phyloP scores from a whole-genome alignment of 2,329 filamentous ascomycete species.

The Lizonia empirigonia region DNA sequence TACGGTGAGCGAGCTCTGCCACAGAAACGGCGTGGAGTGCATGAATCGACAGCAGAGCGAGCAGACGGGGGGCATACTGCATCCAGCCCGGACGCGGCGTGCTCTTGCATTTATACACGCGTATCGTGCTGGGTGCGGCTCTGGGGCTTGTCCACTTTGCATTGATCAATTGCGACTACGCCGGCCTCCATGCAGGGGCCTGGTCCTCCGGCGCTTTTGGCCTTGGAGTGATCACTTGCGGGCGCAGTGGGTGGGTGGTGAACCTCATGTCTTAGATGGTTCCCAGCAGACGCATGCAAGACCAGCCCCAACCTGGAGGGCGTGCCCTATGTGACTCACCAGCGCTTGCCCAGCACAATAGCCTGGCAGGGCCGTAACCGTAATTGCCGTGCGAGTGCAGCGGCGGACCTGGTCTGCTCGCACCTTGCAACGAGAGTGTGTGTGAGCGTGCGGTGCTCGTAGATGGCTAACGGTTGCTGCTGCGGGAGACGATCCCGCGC shows the following conservation, averaged over 20 bases:
- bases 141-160: constrained; percentile 3
- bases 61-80: constrained; percentile 1
- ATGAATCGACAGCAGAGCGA: constrained; percentile 5
- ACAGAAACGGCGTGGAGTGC: constrained; percentile 1
- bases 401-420: constrained; percentile 1
- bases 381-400: constrained; percentile 14
- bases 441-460: constrained; percentile 12
- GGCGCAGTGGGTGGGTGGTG: constrained; percentile 18
- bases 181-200: constrained; percentile 16
- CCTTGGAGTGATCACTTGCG: constrained; percentile 18
- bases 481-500: constrained; percentile 28
- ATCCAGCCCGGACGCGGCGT: constrained; percentile 8
- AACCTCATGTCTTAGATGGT: constrained; percentile 18
- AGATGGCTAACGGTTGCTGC: constrained; percentile 12
- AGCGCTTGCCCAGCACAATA: background rate
- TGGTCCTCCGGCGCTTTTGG: constrained; percentile 11
- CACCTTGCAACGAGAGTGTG: background rate
- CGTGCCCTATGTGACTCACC: constrained; percentile 39
- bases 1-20: background rate
- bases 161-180: constrained; percentile 16
- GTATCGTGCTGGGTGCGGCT: constrained; percentile 12
- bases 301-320: constrained; percentile 14
- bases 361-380: background rate
- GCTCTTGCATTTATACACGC: constrained; percentile 9
- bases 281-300: constrained; percentile 14